phyloP scores from a whole-genome alignment of 768 basidiomycete species.

The Auricularia heimuer region DNA sequence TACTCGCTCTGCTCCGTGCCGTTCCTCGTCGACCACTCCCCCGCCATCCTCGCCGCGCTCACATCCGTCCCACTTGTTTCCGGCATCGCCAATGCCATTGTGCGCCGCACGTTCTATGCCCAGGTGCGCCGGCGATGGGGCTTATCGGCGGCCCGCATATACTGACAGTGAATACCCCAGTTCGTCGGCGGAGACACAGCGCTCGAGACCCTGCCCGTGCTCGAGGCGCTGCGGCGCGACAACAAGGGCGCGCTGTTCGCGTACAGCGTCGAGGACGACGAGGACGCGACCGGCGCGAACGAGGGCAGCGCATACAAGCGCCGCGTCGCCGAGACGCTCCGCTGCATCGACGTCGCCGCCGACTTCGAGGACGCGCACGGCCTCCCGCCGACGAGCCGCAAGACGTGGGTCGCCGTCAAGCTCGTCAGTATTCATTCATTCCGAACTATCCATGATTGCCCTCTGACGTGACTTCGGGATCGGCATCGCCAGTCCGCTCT shows the following conservation, averaged over 20 bases:
- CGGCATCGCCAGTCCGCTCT: slow-evolving; percentile 43
- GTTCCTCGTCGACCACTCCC: slow-evolving; percentile 63
- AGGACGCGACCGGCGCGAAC: slow-evolving; percentile 23
- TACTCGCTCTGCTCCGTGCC: slow-evolving; percentile 76
- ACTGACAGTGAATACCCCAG: slow-evolving; percentile 23
- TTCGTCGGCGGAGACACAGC: slow-evolving; percentile 88
- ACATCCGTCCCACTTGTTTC: slow-evolving; percentile 52
- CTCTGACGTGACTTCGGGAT: not conserved
- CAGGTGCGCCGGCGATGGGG: slow-evolving; percentile 39
- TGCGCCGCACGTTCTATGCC: slow-evolving; percentile 75
- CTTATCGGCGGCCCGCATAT: too few species aligned
- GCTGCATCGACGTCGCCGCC: slow-evolving; percentile 67
- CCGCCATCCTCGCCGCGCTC: slow-evolving; percentile 46
- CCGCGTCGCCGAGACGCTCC: slow-evolving; percentile 66
- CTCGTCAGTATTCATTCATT: slow-evolving; percentile 36
- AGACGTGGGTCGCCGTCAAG: slow-evolving; percentile 82
- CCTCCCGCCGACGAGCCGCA: slow-evolving; percentile 27
- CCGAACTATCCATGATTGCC: not conserved
- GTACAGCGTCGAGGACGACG: slow-evolving; percentile 81
- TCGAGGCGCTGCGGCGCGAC: slow-evolving; percentile 48
- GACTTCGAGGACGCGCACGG: slow-evolving; percentile 56
- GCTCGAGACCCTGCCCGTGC: slow-evolving; percentile 51
- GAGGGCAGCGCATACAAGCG: slow-evolving; percentile 39
- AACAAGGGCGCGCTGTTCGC: slow-evolving; percentile 71
- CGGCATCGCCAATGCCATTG: slow-evolving; percentile 54